These are phyloP conservation scores for Cladorrhinum sp. DNA, from an alignment of 2,329 filamentous ascomycete genomes.

Conservation along the genomic window DNA sequence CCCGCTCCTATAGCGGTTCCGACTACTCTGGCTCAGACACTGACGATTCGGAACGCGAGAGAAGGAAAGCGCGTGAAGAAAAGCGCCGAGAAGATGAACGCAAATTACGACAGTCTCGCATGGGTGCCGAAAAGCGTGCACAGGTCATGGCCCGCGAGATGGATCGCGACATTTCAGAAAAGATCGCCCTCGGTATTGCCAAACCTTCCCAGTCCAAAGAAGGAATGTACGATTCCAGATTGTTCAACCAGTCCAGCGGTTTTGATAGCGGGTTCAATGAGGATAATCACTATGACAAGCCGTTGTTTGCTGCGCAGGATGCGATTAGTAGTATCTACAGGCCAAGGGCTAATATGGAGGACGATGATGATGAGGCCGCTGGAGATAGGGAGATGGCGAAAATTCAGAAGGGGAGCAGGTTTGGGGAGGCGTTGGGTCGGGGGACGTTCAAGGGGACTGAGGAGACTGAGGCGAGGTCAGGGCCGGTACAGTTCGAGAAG, in stretches of 20 bases:
- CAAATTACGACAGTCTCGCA: constrained; percentile 86
- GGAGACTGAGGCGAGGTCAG: constrained; percentile 80
- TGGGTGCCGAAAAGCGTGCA: constrained; percentile 88
- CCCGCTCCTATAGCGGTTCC: constrained; percentile 52
- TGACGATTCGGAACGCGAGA: constrained; percentile 70
- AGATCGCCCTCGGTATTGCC: constrained; percentile 88
- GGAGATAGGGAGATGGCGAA: constrained; percentile 81
- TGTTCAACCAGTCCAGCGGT: constrained; percentile 92
- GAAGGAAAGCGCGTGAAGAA: constrained; percentile 75
- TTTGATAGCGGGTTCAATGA: constrained; percentile 95
- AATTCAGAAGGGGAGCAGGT: constrained; percentile 81
- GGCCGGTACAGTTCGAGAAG: constrained; percentile 95
- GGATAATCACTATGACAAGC: constrained; percentile 96
- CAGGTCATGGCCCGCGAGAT: constrained; percentile 94
- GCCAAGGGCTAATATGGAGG: constrained; percentile 70
- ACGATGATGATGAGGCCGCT: constrained; percentile 72
- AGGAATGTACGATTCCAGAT: constrained; percentile 91
- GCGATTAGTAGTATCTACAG: constrained; percentile 93
- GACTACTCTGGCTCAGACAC: constrained; percentile 46
- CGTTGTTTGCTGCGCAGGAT: constrained; percentile 91
- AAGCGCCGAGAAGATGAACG: constrained; percentile 78
- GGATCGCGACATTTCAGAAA: constrained; percentile 94
- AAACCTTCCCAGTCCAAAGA: constrained; percentile 92
- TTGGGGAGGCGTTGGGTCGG: constrained; percentile 79
- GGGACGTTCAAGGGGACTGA: constrained; percentile 88